Evolutionary conservation across 2,329 filamentous ascomycete species (phyloP), one percentile per base, ranked within the genome.

Genomic region (Arachnomyces sp.): DNA sequence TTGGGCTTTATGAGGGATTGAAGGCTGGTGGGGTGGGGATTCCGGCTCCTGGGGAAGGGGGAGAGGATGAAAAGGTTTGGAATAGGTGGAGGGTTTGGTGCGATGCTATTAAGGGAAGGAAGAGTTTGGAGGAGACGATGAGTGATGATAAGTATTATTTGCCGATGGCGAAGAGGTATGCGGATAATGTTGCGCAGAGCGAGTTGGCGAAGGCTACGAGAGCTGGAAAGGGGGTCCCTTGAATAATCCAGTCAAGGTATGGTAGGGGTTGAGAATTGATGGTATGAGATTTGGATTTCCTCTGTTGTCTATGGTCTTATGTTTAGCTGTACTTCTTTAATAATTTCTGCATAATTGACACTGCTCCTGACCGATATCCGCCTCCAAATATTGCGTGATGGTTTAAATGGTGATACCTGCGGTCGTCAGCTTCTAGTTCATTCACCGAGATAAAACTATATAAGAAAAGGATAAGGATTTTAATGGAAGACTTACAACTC

Each of bases 391-490:
- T 72, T 1, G 84, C 81, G 67, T 81, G 82, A 52, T 95, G 90
- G 48, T 95, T 95, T 16, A 95, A 65, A 56, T 94, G 84, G 60
- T 95, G 90, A 60, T 95, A 90, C 47, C 82, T 86, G 50, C 34
- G 16, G 13, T 13, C 7, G 7, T 16, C 16, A 28, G 34, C 15
- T 34, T 34, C n/a, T 14, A 34, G 34, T 9, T 36, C 17, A 31
- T 4, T 21, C 38, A 17, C 39, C 39, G 38, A 9, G 9, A 35
- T 32, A 9, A 17, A 17, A 33, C 15, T 35, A 31, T 12, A 14
- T 9, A 38, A 28, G 7, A 28, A 3, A 18, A 12, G 18, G 40
- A 39, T 9, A 32, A 15, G 17, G 29, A 44, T 40, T n/a, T n/a
- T n/a, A n/a, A n/a, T n/a, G n/a, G n/a, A n/a, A 28, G 5, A 78